Evolutionary conservation across 345 rosid genomes (phyloP), one percentile per base, ranked within the genome.

Genomic region (Punica granatum): DNA sequence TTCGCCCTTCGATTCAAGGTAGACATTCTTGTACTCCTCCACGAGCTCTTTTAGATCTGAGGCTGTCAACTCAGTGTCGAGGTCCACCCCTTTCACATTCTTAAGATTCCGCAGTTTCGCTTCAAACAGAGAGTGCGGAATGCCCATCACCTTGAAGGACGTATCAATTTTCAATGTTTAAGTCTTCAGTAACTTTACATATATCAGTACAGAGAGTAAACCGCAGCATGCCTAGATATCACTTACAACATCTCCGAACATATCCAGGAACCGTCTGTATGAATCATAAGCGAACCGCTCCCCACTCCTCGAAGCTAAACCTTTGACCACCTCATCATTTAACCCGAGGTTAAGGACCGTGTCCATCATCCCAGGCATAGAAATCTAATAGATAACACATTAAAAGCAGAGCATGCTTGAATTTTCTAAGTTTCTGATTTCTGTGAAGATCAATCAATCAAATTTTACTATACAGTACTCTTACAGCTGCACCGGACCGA

Each of bases 281-380:
- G 97, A 93, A 58, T 90, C 98, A 78, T 93, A 89, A 34, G 94
- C 94, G 67, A 93, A 90, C 64, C 98, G 90, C 63, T 86, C 94
- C 21, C 98, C 97, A 46, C 98, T 87, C 76, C 87, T 93, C 19
- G 82, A 80, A 37, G 86, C 89, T 76, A 89, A 80, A 61, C 88
- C 92, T 15, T 78, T 79, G 3, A 79, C 91, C 61, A 90, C 98
- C 78, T 86, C 81, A 70, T 93, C 95, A 73, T 93, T 90, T 44
- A 90, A 77, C 41, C 98, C 98, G 37, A 93, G 90, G 81, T 93
- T 93, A 60, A 93, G 98, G 68, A 93, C 92, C n/a, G 97, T 93
- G 78, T 93, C 98, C 98, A 93, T 93, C 98, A 93, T 93, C 36
- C 98, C 98, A 34, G 97, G 98, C 97, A 90, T 93, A 26, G 97